Percentiles rank a stretch among this genome's conserved stretches.
phyloP scores from a whole-genome alignment of 352 stramenopile species.

The Phytophthora colocasiae region DNA sequence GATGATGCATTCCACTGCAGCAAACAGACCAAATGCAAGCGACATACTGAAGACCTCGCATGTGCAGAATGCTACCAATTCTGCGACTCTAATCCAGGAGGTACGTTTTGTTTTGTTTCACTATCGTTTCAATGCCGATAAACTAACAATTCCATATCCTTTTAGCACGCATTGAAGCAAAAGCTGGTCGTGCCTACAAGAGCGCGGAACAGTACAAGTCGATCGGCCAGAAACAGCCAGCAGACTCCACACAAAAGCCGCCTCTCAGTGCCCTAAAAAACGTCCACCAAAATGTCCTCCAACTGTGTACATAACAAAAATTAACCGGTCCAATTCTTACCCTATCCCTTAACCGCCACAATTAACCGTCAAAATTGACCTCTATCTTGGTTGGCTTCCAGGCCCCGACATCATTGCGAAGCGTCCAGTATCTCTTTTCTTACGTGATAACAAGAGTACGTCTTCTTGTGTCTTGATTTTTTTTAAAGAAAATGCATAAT shows the following conservation, averaged over 20 bases:
- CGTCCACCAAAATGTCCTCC: neutral
- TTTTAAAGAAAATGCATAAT: neutral
- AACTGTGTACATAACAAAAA: neutral
- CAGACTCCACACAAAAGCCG: slow-evolving; percentile 41
- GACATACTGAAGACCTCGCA: slow-evolving; percentile 43
- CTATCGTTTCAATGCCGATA: neutral
- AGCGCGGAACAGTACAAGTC: slow-evolving; percentile 36
- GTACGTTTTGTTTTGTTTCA: slow-evolving; percentile 29
- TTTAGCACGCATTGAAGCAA: slow-evolving; percentile 38
- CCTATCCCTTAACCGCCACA: slow-evolving; percentile 28
- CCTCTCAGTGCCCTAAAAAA: slow-evolving; percentile 1
- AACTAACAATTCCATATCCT: neutral
- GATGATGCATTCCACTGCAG: slow-evolving; percentile 72
- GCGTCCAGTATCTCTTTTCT: slow-evolving; percentile 85
- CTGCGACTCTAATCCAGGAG: slow-evolving; percentile 34
- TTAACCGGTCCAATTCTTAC: slow-evolving; percentile 13
- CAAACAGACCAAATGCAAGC: slow-evolving; percentile 47
- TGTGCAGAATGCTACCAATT: slow-evolving; percentile 23
- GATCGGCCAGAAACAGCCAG: slow-evolving; percentile 30
- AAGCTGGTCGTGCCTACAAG: slow-evolving; percentile 34
- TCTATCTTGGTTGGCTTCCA: slow-evolving; percentile 40
- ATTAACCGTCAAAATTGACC: slow-evolving; percentile 23
- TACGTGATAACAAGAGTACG: slow-evolving; percentile 88
- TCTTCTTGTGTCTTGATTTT: slow-evolving; percentile 17
- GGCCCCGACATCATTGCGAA: neutral